Evolutionary conservation across 805 yeast species (phyloP), one percentile per base, ranked within the genome.

Genomic region (Candida orba): DNA sequence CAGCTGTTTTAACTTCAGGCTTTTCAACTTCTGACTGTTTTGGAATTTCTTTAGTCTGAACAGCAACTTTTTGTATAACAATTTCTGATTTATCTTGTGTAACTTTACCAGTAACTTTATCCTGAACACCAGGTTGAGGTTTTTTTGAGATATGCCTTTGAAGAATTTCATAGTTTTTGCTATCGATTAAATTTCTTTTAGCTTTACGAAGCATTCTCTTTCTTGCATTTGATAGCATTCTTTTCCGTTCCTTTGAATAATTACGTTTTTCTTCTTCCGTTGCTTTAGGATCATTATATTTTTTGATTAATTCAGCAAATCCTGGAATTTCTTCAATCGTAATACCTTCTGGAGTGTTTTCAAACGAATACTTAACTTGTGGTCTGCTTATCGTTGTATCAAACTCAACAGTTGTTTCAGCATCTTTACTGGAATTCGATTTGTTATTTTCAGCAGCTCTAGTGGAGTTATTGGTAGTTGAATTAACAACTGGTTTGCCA

Each of bases 191-290:
- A 12, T 29, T 10, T n/a, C 35, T 34, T 25, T 40, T 34, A 3
- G 25, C 13, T 40, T 22, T 40, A 15, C 42, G 31, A 18, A 13
- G 15, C 14, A 27, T 13, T 40, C 42, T 40, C 20, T 34, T 40
- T 33, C 36, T 40, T 12, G 42, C 38, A 40, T 40, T 40, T 1
- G 15, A n/a, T 27, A 40, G 14, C 27, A 40, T 20, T 22, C 38
- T 34, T 34, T 23, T 40, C 22, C 29, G 34, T 18, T 40, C 37
- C 6, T 6, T 8, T 22, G 34, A 12, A 10, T 18, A 27, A 10
- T 27, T 7, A 2, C 23, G 7, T 29, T 27, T 40, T 3, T 15
- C 36, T 8, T 27, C n/a, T 8, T 17, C 38, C 4, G 34, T 25
- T 6, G 38, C 25, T 18, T 25, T 14, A 6, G 37, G 27, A 20